Base-by-base conservation (phyloP, 306 rosid genomes). In the Herpetospermum pedunculosum region DNA sequence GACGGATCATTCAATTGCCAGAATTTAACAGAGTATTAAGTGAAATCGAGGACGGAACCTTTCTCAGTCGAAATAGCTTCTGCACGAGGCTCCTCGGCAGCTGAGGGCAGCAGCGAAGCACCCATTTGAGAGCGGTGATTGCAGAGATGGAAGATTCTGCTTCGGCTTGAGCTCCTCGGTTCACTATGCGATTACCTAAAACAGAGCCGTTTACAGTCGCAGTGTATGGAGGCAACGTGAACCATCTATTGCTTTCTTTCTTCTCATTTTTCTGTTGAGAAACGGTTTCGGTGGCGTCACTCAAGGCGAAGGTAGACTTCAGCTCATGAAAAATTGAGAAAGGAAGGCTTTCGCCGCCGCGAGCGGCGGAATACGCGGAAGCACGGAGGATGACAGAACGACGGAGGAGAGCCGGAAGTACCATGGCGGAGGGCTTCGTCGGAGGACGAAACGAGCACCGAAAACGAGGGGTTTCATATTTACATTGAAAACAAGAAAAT, bases 31-130 rank as follows among this genome's bases (percentile, higher is more conserved):
- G 25, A 70, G 28, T 10, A 46, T 48, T 49, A 30, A 29, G 25
- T 25, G 55, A 48, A 30, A 46, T 30, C 15, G 52, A 60, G 70
- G 38, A 12, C 26, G 50, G 34, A 53, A 84, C 92, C 84, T 87
- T 95, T 84, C 96, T 82, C 2, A 89, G 87, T 63, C 96, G 97
- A 77, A 93, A 93, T 74, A 93, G 96, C 83, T 93, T 91, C 83
- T 91, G 97, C 0, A 93, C 87, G 4, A 93, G 96, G 82, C 84
- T 80, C 83, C 74, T 85, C 15, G 98, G 97, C 10, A 91, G 72
- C 71, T 86, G 70, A 9, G 98, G 98, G 87, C 98, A 87, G 85
- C 98, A 93, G 2, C 77, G 86, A 41, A 78, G 49, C 43, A 94
- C 83, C 96, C 97, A 88, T 79, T 94, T 91, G 54, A 91, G 85